phyloP scores from a whole-genome alignment of 2,329 filamentous ascomycete genomes.

The Exophiala oligosperma region DNA sequence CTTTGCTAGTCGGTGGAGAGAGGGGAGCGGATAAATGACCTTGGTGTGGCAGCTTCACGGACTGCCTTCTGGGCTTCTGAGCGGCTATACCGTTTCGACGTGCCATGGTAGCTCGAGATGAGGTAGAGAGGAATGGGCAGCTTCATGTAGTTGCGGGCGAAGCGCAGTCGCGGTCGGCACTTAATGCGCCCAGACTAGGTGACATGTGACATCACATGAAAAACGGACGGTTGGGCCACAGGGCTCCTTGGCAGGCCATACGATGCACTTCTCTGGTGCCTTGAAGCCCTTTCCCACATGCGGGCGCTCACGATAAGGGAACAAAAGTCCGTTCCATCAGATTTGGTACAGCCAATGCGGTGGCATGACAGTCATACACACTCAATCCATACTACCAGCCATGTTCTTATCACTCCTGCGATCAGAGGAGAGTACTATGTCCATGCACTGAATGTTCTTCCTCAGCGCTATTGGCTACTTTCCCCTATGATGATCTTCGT shows the following conservation, averaged over 20 bases:
- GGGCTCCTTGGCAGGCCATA: neutral
- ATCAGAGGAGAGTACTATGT: conserved; percentile 7
- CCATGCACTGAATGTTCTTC: neutral
- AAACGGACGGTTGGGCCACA: neutral
- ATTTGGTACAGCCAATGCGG: neutral
- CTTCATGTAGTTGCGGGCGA: too few relatives aligned
- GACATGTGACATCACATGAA: conserved; percentile 5
- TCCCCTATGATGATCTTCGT: conserved; percentile 7
- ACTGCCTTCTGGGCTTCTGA: too few relatives aligned
- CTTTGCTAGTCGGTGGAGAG: too few relatives aligned
- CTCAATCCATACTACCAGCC: conserved; percentile 5
- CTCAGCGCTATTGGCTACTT: conserved; percentile 11
- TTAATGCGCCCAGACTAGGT: too few relatives aligned
- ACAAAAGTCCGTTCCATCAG: too few relatives aligned
- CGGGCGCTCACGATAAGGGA: too few relatives aligned
- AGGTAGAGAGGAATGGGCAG: too few relatives aligned
- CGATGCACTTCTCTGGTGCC: neutral
- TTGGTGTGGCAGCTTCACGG: too few relatives aligned
- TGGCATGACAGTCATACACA: conserved; percentile 1
- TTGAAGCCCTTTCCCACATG: neutral
- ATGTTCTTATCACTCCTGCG: neutral
- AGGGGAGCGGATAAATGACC: too few relatives aligned
- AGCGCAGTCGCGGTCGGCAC: too few relatives aligned
- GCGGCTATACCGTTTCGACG: too few relatives aligned
- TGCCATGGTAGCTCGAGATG: too few relatives aligned